Evolutionary conservation across 2,329 filamentous ascomycete species (phyloP).

Genomic region (Thermothelomyces thermophilus): DNA sequence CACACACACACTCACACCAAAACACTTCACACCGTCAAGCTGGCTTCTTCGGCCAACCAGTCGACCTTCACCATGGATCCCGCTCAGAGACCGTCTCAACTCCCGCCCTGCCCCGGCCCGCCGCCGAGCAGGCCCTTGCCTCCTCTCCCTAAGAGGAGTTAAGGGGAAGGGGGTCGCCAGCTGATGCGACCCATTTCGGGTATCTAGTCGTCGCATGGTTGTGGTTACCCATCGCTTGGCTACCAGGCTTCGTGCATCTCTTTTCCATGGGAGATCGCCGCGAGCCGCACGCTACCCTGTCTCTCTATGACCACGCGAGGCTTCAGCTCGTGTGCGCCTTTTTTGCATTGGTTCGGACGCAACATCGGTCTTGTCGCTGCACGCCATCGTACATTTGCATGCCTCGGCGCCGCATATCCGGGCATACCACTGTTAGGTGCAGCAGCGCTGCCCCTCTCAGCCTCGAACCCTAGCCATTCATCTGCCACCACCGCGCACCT

Average conservation of each 20-base stretch:
- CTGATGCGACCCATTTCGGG: conserved; percentile 3
- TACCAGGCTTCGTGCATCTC: conserved; percentile 12
- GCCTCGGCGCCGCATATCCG: conserved; percentile 9
- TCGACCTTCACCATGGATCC: conserved; percentile 39
- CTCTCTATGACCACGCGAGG: conserved; percentile 15
- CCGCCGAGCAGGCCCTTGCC: conserved; percentile 59
- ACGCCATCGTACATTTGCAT: conserved; percentile 21
- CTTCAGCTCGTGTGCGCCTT: conserved; percentile 10
- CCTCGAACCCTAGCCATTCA: conserved; percentile 6
- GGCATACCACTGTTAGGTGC: conserved; percentile 6
- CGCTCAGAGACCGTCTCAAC: conserved; percentile 56
- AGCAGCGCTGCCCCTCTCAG: conserved; percentile 11
- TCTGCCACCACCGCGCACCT: conserved; percentile 5
- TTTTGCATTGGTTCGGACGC: conserved; percentile 16
- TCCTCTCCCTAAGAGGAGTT: conserved; percentile 56
- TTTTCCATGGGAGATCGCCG: conserved; percentile 9
- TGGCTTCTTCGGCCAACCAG: conserved; percentile 13
- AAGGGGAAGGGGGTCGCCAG: conserved; percentile 25
- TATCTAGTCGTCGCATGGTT: conserved; percentile 15
- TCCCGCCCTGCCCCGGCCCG: conserved; percentile 61
- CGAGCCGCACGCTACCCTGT: conserved; percentile 14
- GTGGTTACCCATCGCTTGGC: conserved; percentile 12
- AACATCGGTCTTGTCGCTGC: conserved; percentile 15
- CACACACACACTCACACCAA: conserved; percentile 2
- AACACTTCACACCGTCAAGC: conserved; percentile 4